Evolutionary conservation across 2,329 filamentous ascomycete genomes (phyloP), one percentile per base, ranked within the genome.

Genomic region (Neonectria faginata): DNA sequence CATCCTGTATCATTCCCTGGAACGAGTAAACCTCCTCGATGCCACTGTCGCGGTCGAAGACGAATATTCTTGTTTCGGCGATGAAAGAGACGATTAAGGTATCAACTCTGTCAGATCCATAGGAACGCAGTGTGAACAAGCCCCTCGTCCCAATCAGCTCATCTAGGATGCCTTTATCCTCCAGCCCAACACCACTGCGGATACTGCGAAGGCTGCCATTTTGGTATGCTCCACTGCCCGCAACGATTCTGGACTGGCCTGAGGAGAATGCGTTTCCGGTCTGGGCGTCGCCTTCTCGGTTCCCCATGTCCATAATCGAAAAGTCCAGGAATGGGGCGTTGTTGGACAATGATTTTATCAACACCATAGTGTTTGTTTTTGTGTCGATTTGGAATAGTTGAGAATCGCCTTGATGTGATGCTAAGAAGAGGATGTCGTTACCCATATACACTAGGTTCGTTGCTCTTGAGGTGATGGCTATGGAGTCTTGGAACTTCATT

Each of bases 241-340:
- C 94, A 11, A 99, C 93, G 65, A 99, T 92, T 42, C 94, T 88
- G 50, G 96, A 94, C 79, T 99, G 95, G 0, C 96, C 96, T 0
- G 95, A 97, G 0, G 94, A 97, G 74, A 97, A 99, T 67, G 96
- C 92, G 73, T 96, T 97, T 3, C 91, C 91, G 18, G 84, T 79
- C 62, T 93, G 90, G 9, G 85, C 88, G 67, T 96, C 91, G 22
- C 91, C 91, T 64, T 92, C 90, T 60, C 93, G 86, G 71, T 93
- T 94, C 0, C 94, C 95, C 85, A 98, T 92, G 74, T 98, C 96
- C 93, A 98, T 97, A 16, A 99, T 89, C 1, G 92, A 91, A 72
- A 99, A 97, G 76, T 99, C 96, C 42, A 98, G 81, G 45, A 99
- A 92, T 0, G 96, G 96, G 0, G 92, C 94, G 71, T 98, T 93